Conservation (phyloP, 805 yeast genomes). For the Candida krabiensis region DNA sequence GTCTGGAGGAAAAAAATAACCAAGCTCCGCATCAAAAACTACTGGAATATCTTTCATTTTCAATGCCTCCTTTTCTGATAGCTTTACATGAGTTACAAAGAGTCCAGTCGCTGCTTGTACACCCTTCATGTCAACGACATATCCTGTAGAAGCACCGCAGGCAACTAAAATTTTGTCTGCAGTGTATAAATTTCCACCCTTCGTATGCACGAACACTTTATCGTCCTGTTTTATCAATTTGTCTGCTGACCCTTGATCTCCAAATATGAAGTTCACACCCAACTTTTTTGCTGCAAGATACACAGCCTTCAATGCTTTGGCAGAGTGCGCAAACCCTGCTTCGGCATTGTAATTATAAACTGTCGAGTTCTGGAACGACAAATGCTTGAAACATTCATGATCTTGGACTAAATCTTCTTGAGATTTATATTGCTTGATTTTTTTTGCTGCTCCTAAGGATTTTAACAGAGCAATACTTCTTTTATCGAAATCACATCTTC, state of each 20-base stretch:
- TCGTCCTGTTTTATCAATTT: slow-evolving; percentile 11
- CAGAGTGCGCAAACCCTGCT: slow-evolving; percentile 44
- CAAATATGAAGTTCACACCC: slow-evolving; percentile 39
- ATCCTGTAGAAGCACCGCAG: slow-evolving; percentile 43
- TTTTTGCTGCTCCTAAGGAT: slow-evolving; percentile 28
- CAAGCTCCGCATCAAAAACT: slow-evolving; percentile 44
- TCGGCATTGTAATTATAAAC: slow-evolving; percentile 36
- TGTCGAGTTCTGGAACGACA: slow-evolving; percentile 10
- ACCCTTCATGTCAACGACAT: slow-evolving; percentile 31
- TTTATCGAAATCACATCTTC: slow-evolving; percentile 39
- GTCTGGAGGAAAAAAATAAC: slow-evolving; percentile 53
- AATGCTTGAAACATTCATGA: slow-evolving; percentile 17
- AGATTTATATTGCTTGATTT: slow-evolving; percentile 28
- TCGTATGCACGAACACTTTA: slow-evolving; percentile 22
- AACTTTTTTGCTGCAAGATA: slow-evolving; percentile 26
- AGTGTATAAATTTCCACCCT: slow-evolving; percentile 29
- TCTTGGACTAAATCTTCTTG: slow-evolving; percentile 31
- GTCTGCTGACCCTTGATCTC: slow-evolving; percentile 29
- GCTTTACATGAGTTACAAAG: slow-evolving; percentile 38
- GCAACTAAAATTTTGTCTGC: slow-evolving; percentile 38
- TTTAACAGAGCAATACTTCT: slow-evolving; percentile 36
- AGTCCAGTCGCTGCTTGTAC: slow-evolving; percentile 40
- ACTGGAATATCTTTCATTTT: slow-evolving; percentile 40
- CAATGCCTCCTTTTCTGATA: slow-evolving; percentile 36
- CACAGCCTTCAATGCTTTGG: slow-evolving; percentile 37